phyloP scores from a whole-genome alignment of 495 filamentous ascomycete genomes.

The Trichoderma erinaceum region DNA sequence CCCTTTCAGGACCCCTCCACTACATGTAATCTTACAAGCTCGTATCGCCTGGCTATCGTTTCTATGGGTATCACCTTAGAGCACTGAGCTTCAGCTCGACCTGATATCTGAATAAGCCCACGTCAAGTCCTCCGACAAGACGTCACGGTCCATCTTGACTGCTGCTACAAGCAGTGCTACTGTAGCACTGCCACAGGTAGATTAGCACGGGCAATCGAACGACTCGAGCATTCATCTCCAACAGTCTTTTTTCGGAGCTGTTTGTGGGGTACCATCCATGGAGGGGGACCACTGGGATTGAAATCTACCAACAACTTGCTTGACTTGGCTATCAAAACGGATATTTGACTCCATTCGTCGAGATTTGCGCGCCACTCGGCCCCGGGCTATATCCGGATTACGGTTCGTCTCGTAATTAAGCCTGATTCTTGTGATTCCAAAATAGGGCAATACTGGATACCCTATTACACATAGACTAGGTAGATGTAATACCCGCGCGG shows the following conservation, averaged over 20 bases:
- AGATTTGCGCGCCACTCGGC: background rate
- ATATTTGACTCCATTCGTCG: constrained; percentile 4
- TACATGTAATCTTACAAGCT: background rate
- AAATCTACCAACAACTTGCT: background rate
- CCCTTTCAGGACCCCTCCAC: background rate
- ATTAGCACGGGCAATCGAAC: no score
- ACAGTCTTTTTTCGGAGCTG: background rate
- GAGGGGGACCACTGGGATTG: background rate
- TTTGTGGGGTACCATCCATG: background rate
- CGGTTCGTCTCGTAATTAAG: background rate
- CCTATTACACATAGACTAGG: no score
- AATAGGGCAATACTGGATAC: no score
- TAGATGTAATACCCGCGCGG: no score
- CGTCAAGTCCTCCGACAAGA: background rate
- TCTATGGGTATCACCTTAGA: no score
- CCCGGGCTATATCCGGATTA: background rate
- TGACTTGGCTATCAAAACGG: background rate
- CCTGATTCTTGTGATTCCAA: no score
- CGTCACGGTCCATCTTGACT: background rate
- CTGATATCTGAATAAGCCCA: background rate
- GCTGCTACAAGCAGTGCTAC: no score
- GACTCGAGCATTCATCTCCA: background rate
- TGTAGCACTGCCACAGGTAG: no score
- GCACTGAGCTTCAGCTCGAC: background rate
- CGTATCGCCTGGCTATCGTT: background rate